Base-by-base conservation (phyloP, 306 rosid genomes). In the Medicago arabica region DNA sequence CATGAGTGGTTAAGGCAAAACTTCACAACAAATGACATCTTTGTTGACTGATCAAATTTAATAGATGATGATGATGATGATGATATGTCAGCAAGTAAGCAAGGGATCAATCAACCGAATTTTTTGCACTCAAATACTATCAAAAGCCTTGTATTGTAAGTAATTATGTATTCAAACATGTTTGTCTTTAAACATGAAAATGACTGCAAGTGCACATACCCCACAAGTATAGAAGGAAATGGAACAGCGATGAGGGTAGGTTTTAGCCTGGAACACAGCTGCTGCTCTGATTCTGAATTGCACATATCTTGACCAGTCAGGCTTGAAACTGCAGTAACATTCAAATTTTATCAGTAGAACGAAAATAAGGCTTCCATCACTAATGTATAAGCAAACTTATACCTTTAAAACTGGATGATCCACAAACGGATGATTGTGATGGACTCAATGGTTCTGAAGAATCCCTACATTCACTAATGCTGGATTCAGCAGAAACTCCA, bases 361-460 rank as follows among this genome's bases (percentile, higher is more conserved):
- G 25, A 82, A 80, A 74, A 69, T 16, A 50, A 72, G 75, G 72
- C 34, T 38, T 55, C 34, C 25, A 83, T 54, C 69, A 71, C 59
- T 67, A 60, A 40, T 39, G 44, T 13, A 54, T 72, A 77, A 34
- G 72, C 28, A 57, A 36, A 60, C 18, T 39, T 28, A 43, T 88
- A 95, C 97, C 97, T 84, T 90, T 95, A 80, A 87, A 82, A 83
- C 85, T 66, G 57, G 97, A 88, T 75, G 93, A 82, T 83, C 91
- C 98, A 73, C 92, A 86, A 83, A 92, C 85, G 81, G 91, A 86
- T 67, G 96, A 90, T 70, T 86, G 96, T 65, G 98, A 89, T 49
- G 98, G 98, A 76, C 97, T 95, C 83, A 95, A 78, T 59, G 98
- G 91, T 71, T 95, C 98, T 21, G 91, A 91, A 58, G 95, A 88